These are phyloP conservation scores for Epichloe hybrida DNA, from an alignment of 2,329 filamentous ascomycete species.

Conservation along the genomic window DNA sequence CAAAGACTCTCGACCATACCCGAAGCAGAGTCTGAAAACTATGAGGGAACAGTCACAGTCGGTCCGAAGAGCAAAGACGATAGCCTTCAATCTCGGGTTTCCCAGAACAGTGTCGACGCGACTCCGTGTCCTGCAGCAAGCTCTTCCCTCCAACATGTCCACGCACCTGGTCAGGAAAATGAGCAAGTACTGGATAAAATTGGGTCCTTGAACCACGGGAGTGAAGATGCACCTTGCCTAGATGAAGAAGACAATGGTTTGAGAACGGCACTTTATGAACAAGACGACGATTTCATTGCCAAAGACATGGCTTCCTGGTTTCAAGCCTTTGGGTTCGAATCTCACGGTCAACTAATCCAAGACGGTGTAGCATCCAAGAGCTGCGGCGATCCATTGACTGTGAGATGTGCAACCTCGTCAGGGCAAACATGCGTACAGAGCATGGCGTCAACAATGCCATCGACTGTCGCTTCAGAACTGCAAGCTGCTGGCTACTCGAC, in stretches of 20 bases:
- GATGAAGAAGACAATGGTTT: not conserved
- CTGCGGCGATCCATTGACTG: not conserved
- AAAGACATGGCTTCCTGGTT: conserved; percentile 38
- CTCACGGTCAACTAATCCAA: conserved; percentile 25
- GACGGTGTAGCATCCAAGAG: conserved; percentile 7
- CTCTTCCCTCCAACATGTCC: not conserved
- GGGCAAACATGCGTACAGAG: conserved; percentile 5
- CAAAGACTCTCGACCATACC: conserved; percentile 12
- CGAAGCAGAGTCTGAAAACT: not conserved
- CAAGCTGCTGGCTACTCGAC: conserved; percentile 16
- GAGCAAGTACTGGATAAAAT: not conserved
- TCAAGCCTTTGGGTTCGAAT: conserved; percentile 33
- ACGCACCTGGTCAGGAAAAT: not conserved
- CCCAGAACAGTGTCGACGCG: not conserved
- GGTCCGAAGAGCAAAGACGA: not conserved
- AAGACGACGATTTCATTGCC: conserved; percentile 19
- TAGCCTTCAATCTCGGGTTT: not conserved
- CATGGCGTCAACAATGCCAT: conserved; percentile 15
- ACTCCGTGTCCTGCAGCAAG: not conserved
- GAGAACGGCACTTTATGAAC: conserved; percentile 26
- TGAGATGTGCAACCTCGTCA: conserved; percentile 8
- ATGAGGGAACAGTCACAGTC: not conserved
- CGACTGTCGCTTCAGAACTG: conserved; percentile 18
- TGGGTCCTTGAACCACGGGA: not conserved
- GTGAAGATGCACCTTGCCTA: not conserved